Evolutionary conservation across 441 rosid genomes (phyloP).

Genomic region (Manihot esculenta): DNA sequence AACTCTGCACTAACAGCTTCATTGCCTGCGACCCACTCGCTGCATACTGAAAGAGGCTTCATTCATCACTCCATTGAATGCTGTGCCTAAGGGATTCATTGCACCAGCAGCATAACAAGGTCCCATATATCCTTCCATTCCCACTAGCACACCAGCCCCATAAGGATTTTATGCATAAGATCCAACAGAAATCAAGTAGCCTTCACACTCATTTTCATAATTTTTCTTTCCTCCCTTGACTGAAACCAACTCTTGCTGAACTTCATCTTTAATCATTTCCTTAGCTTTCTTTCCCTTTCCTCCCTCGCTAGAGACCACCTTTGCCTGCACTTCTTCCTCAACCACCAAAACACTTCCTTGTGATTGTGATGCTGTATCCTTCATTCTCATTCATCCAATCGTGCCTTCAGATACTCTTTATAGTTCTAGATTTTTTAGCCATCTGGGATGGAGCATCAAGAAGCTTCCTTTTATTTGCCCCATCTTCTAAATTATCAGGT

Average conservation of each 20-base stretch:
- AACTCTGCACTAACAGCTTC: background rate
- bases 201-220: conserved; percentile 36
- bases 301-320: too few relatives aligned
- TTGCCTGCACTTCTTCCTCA: too few relatives aligned
- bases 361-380: too few relatives aligned
- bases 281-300: too few relatives aligned
- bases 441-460: background rate
- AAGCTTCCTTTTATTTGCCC: background rate
- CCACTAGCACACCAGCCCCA: conserved; percentile 64
- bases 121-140: conserved; percentile 60
- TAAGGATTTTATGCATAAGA: conserved; percentile 55
- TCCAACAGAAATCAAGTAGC: conserved; percentile 65
- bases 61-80: conserved; percentile 38
- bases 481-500: background rate
- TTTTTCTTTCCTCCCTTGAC: too few relatives aligned
- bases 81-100: conserved; percentile 50
- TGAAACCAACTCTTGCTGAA: conserved; percentile 51
- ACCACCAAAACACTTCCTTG: too few relatives aligned
- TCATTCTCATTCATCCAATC: too few relatives aligned
- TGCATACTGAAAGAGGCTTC: conserved; percentile 14
- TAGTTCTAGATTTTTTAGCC: too few relatives aligned
- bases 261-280: conserved; percentile 45
- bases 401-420: too few relatives aligned
- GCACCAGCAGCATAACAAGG: conserved; percentile 35
- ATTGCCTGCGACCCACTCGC: background rate